Conservation (phyloP, 768 basidiomycete species). For the Naganishia kalamii region DNA sequence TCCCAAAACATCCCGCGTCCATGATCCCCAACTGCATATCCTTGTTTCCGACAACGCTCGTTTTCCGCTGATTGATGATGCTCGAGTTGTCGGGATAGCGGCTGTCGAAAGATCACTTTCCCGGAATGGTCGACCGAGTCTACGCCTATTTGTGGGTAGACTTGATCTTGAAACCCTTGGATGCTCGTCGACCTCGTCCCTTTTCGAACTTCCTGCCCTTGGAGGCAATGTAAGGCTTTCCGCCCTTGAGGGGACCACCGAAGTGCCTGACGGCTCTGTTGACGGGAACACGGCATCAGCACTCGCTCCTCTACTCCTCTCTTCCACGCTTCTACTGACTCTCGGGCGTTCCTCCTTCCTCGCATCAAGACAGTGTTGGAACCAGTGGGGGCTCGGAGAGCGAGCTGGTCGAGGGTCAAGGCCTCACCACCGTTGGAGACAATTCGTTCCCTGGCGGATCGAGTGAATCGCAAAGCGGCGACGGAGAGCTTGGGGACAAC, state of each 20-base stretch:
- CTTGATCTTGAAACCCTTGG: constrained; percentile 47
- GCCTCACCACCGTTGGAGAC: constrained; percentile 90
- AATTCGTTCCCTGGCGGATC: constrained; percentile 87
- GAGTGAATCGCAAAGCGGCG: constrained; percentile 92
- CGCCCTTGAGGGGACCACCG: constrained; percentile 95
- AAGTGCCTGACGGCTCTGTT: constrained; percentile 80
- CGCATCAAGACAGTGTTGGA: constrained; percentile 88
- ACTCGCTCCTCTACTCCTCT: not conserved
- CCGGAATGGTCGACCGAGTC: constrained; percentile 20
- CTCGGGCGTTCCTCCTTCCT: constrained; percentile 85
- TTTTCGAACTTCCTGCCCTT: constrained; percentile 99
- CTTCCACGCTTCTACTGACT: constrained; percentile 45
- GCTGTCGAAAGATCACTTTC: not conserved
- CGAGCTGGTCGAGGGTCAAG: constrained; percentile 93
- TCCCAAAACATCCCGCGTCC: constrained; percentile 16
- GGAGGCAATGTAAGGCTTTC: constrained; percentile 90
- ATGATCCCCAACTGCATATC: constrained; percentile 1
- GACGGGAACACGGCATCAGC: not conserved
- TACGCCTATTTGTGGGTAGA: constrained; percentile 42
- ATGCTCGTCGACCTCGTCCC: constrained; percentile 90
- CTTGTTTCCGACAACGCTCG: constrained; percentile 5
- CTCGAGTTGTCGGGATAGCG: constrained; percentile 12
- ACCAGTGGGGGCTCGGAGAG: constrained; percentile 86
- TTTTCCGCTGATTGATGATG: constrained; percentile 16
- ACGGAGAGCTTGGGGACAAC: constrained; percentile 83